Percentiles rank a stretch among this genome's conserved stretches.
phyloP scores from a whole-genome alignment of 345 rosid species.

The Gossypium ekmanianum region DNA sequence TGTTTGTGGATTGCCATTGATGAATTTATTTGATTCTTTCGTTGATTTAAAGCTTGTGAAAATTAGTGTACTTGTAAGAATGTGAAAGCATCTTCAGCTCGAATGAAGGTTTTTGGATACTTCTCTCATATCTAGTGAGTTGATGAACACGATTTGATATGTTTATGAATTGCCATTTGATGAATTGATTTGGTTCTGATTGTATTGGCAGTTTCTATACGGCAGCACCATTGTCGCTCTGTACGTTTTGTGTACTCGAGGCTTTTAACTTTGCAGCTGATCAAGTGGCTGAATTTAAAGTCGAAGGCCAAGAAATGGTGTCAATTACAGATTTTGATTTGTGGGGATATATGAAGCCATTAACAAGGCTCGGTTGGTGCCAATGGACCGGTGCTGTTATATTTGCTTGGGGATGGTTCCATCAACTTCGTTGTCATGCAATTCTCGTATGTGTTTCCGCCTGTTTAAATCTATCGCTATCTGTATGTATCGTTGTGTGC shows the following conservation, averaged over 20 bases:
- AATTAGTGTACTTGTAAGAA: too few species aligned
- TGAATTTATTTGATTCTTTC: too few species aligned
- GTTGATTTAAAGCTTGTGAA: too few species aligned
- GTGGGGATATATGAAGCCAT: constrained; percentile 17
- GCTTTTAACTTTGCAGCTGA: constrained; percentile 20
- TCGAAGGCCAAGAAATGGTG: constrained; percentile 12
- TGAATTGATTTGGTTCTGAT: not conserved
- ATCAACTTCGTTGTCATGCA: constrained; percentile 14
- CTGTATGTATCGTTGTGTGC: not conserved
- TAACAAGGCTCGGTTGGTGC: constrained; percentile 17
- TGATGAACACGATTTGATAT: too few species aligned
- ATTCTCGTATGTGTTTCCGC: constrained; percentile 13
- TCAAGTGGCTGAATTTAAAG: constrained; percentile 11
- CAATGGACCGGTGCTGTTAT: constrained; percentile 22
- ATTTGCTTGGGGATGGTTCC: constrained; percentile 22
- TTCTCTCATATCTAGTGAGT: too few species aligned
- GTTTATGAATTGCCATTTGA: too few species aligned
- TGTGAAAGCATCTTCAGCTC: too few species aligned
- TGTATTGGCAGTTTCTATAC: constrained; percentile 20
- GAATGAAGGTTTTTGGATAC: too few species aligned
- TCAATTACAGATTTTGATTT: not conserved
- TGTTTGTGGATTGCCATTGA: too few species aligned
- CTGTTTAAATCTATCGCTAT: not conserved
- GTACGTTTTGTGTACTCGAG: constrained; percentile 13
- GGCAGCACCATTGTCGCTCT: constrained; percentile 25